phyloP scores from a whole-genome alignment of 2,329 filamentous ascomycete genomes.

The Botrytis hyacinthi region DNA sequence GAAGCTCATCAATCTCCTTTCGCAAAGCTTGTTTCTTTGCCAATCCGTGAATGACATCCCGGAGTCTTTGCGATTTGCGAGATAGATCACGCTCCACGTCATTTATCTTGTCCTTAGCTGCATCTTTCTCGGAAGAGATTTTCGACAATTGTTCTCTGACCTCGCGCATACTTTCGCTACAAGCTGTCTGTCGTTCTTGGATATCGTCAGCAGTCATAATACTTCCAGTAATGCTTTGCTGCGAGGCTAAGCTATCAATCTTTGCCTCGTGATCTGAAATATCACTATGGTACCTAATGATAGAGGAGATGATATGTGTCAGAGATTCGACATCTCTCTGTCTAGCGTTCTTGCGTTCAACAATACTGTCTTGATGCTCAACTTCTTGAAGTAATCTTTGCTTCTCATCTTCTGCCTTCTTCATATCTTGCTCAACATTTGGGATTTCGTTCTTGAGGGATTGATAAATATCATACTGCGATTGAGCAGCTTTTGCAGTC shows the following conservation, averaged over 20 bases:
- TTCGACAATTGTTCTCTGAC: constrained; percentile 64
- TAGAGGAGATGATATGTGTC: constrained; percentile 71
- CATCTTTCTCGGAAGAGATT: constrained; percentile 68
- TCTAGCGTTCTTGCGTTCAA: constrained; percentile 62
- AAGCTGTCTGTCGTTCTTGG: constrained; percentile 67
- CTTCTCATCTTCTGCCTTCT: constrained; percentile 59
- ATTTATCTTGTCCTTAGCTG: constrained; percentile 64
- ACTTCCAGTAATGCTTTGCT: constrained; percentile 66
- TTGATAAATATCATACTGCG: constrained; percentile 71
- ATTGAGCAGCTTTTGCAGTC: constrained; percentile 59
- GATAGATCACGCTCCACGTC: constrained; percentile 73
- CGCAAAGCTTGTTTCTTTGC: constrained; percentile 75
- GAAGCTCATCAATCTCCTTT: constrained; percentile 70
- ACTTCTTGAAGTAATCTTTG: constrained; percentile 58
- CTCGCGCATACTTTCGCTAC: constrained; percentile 64
- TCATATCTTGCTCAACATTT: constrained; percentile 60
- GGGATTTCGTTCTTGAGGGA: constrained; percentile 70
- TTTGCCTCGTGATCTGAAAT: constrained; percentile 69
- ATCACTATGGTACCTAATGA: constrained; percentile 69
- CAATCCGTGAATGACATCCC: constrained; percentile 67
- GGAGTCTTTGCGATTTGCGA: constrained; percentile 71
- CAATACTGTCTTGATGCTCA: constrained; percentile 65
- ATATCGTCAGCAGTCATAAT: constrained; percentile 79
- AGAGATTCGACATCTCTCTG: constrained; percentile 74
- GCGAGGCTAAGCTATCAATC: constrained; percentile 70